Evolutionary conservation across 768 basidiomycete genomes (phyloP), one percentile per base, ranked within the genome.

Genomic region (Hypholoma fasciculare): DNA sequence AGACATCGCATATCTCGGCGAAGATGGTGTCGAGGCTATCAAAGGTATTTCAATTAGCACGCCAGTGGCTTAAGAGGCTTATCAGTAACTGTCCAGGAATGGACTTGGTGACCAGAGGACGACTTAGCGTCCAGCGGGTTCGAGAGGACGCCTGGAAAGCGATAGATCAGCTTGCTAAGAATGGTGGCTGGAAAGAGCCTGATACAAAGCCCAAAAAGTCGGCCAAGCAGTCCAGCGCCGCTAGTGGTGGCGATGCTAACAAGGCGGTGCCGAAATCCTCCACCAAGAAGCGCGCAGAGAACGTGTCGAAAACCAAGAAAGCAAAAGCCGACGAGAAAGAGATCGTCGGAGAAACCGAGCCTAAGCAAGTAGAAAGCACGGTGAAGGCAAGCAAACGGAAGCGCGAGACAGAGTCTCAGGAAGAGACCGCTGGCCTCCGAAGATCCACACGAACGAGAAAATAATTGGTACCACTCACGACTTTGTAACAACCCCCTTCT

Each of bases 121-220:
- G 95, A 53, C 78, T 97, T 43, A 96, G 93, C 67, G 94, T 98
- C 1, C 95, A 98, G 71, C 82, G 85, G 4, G 93, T 94, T 0
- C 75, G 80, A 20, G 75, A 82, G 57, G 75, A 70, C 8, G 87
- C 92, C 3, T 96, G 87, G 82, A 74, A 79, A 27, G 80, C 82
- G 1, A 79, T 95, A 9, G 66, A 75, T 16, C 60, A 70, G 52
- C 69, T 98, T 51, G 88, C 92, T 0, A 78, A 84, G 53, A 79
- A 74, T 27, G 94, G 94, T 1, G 94, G 94, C 0, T 96, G 92
- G 90, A 86, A 89, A 17, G 77, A 76, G 1, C 61, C 80, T 53
- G 69, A 79, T 53, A 63, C 82, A 3, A 76, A 72, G 54, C 71
- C 69, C 54, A 77, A 71, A 68, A 76, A 74, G 27, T 13, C 14